Evolutionary conservation across 257 asterid genomes (phyloP).

Genomic region (Solanum bulbocastanum): DNA sequence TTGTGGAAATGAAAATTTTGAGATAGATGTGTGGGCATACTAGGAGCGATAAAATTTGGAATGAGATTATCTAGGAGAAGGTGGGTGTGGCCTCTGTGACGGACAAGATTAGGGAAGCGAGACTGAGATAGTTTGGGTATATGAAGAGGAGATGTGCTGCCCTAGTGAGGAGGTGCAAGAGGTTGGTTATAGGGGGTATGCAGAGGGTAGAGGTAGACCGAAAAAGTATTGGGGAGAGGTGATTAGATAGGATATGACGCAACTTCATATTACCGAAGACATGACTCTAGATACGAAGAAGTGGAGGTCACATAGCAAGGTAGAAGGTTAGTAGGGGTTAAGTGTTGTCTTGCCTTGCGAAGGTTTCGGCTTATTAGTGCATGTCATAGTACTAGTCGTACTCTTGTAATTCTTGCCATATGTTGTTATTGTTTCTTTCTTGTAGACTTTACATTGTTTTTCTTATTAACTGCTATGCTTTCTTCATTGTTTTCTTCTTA

Average conservation of each 20-base stretch:
- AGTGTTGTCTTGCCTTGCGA: not conserved
- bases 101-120: not conserved
- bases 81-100: not conserved
- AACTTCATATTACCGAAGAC: not conserved
- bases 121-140: too few species aligned
- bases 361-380: not conserved
- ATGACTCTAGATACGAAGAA: not conserved
- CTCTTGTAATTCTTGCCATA: not conserved
- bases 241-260: too few species aligned
- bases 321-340: not conserved
- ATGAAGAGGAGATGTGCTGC: not conserved
- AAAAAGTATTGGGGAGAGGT: not conserved
- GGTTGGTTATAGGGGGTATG: not conserved
- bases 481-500: not conserved
- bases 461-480: not conserved
- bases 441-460: not conserved
- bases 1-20: not conserved
- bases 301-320: not conserved
- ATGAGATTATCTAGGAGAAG: not conserved
- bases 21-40: not conserved
- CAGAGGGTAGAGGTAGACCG: not conserved
- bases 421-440: not conserved
- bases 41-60: not conserved
- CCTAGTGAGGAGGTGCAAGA: not conserved
- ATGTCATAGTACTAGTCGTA: not conserved